Conservation (phyloP, 345 rosid species). For the Lumnitzera littorea region DNA sequence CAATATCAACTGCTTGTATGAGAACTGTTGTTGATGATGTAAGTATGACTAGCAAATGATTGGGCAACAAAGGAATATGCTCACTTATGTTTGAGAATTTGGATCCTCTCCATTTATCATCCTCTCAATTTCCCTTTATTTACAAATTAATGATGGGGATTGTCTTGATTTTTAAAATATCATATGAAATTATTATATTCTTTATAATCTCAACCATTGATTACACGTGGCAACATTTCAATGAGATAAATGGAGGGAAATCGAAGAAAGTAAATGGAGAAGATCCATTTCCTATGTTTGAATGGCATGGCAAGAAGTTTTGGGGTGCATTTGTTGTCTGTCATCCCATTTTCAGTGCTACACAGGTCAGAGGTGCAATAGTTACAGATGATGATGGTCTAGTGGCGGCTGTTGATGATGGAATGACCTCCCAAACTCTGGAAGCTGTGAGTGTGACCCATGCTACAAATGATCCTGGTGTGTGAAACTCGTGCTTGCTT, state of each 20-base stretch:
- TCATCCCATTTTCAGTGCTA: conserved; percentile 89
- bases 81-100: conserved; percentile 32
- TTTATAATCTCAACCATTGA: too few species aligned
- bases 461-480: too few species aligned
- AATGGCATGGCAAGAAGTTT: conserved; percentile 71
- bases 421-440: conserved; percentile 94
- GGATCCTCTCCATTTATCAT: too few species aligned
- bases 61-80: conserved; percentile 34
- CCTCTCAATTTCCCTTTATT: too few species aligned
- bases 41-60: conserved; percentile 38
- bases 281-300: conserved; percentile 12
- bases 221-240: too few species aligned
- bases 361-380: conserved; percentile 95
- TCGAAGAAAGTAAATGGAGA: too few species aligned
- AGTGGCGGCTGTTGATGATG: conserved; percentile 96
- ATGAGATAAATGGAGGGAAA: too few species aligned
- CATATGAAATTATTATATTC: too few species aligned
- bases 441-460: conserved; percentile 44
- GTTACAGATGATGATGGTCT: conserved; percentile 90
- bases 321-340: conserved; percentile 46
- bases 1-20: conserved; percentile 29
- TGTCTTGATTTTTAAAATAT: too few species aligned
- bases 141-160: too few species aligned
- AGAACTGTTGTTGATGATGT: conserved; percentile 45
- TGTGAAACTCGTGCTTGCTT: too few species aligned